phyloP scores from a whole-genome alignment of 2,329 filamentous ascomycete genomes.

The Aspergillus neotritici region DNA sequence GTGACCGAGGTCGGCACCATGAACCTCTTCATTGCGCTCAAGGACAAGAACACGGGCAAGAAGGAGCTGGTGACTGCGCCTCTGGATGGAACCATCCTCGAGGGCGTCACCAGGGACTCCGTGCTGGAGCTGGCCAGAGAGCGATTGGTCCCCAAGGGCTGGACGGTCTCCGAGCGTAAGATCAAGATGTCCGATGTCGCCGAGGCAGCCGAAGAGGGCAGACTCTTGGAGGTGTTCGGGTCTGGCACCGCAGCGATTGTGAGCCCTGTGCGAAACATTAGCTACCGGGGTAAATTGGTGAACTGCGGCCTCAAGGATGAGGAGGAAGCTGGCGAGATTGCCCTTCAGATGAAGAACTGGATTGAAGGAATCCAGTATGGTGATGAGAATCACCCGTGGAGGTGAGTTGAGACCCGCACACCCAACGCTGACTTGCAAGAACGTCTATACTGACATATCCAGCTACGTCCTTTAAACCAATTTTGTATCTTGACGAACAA shows the following conservation, averaged over 20 bases:
- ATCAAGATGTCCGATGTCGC: slow-evolving; percentile 83
- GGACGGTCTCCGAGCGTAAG: slow-evolving; percentile 82
- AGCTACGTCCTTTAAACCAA: no score
- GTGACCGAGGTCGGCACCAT: slow-evolving; percentile 98
- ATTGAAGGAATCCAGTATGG: slow-evolving; percentile 95
- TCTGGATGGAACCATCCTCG: slow-evolving; percentile 91
- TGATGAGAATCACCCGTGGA: slow-evolving; percentile 88
- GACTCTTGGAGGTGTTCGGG: slow-evolving; percentile 89
- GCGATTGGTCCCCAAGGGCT: slow-evolving; percentile 75
- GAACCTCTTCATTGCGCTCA: slow-evolving; percentile 90
- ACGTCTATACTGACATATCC: background rate
- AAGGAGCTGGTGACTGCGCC: slow-evolving; percentile 94
- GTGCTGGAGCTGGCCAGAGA: slow-evolving; percentile 82
- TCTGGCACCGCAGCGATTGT: slow-evolving; percentile 92
- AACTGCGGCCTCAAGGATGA: slow-evolving; percentile 74
- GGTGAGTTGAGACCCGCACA: slow-evolving; percentile 46
- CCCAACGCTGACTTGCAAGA: no score
- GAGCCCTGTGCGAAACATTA: slow-evolving; percentile 80
- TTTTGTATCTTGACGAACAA: no score
- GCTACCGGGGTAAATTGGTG: slow-evolving; percentile 76
- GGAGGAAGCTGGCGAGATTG: slow-evolving; percentile 83
- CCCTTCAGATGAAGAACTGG: slow-evolving; percentile 87
- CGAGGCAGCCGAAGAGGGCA: slow-evolving; percentile 74
- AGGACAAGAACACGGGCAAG: slow-evolving; percentile 79
- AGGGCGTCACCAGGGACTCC: slow-evolving; percentile 89